Evolutionary conservation across 192 early-diverging fungal species (phyloP).

Genomic region (Helicostylum pulchrum): DNA sequence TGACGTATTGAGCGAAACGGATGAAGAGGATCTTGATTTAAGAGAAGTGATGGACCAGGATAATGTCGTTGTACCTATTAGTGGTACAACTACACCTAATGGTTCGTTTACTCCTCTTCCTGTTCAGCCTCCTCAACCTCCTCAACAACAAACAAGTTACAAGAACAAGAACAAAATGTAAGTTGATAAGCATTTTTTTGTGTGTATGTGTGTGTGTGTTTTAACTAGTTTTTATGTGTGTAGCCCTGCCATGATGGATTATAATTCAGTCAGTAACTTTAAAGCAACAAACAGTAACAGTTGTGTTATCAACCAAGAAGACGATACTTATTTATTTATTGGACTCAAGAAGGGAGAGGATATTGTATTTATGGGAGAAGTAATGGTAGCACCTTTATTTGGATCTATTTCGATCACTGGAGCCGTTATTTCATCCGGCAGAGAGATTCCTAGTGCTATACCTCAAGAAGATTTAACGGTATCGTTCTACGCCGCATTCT

Average conservation of each 20-base stretch:
- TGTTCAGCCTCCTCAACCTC: not conserved
- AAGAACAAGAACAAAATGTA: slow-evolving; percentile 1
- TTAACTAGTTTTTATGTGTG: not conserved
- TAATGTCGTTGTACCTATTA: not conserved
- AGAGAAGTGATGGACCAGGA: not conserved
- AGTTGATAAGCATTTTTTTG: not conserved
- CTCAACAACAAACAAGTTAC: not conserved
- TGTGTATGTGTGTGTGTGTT: not conserved
- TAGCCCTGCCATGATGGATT: slow-evolving; percentile 22
- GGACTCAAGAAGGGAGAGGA: slow-evolving; percentile 45
- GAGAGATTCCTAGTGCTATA: not conserved
- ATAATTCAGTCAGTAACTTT: slow-evolving; percentile 36
- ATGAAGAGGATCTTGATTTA: not conserved
- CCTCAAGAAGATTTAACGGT: slow-evolving; percentile 19
- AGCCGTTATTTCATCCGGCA: slow-evolving; percentile 28
- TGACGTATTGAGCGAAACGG: not conserved
- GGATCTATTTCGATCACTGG: slow-evolving; percentile 43
- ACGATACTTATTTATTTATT: slow-evolving; percentile 27
- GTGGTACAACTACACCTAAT: not conserved
- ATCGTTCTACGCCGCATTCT: slow-evolving; percentile 41
- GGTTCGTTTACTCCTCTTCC: not conserved
- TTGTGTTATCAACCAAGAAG: slow-evolving; percentile 20
- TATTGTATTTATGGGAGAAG: slow-evolving; percentile 49
- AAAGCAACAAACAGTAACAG: slow-evolving; percentile 31
- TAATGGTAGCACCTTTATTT: slow-evolving; percentile 41